Conservation (phyloP, 257 asterid species). For the Solanum sitiens region DNA sequence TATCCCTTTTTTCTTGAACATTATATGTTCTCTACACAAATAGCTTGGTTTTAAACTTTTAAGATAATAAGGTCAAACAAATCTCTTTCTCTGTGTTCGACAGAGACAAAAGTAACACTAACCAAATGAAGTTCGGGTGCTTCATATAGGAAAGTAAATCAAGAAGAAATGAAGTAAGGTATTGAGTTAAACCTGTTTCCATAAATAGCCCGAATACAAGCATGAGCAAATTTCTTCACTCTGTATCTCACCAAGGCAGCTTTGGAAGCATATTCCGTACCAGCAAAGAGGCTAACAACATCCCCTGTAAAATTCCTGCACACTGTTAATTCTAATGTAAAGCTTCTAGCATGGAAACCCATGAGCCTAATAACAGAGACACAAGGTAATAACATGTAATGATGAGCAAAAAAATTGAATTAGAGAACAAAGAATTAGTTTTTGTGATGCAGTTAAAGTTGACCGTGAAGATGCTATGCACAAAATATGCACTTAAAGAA, state of each 20-base stretch:
- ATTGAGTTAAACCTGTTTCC: slow-evolving; percentile 56
- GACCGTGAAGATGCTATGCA: neutral
- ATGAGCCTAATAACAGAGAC: neutral
- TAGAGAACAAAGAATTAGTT: neutral
- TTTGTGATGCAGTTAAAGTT: neutral
- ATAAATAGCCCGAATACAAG: slow-evolving; percentile 63
- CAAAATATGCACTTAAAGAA: neutral
- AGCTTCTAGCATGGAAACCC: neutral
- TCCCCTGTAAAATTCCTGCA: slow-evolving; percentile 25
- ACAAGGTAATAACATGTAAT: neutral
- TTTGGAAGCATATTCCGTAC: slow-evolving; percentile 43
- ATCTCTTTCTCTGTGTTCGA: neutral
- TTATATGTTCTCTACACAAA: neutral
- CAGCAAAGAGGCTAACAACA: slow-evolving; percentile 53
- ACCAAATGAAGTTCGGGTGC: neutral
- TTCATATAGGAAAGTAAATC: neutral
- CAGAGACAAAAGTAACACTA: neutral
- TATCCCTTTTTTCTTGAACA: neutral
- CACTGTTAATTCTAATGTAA: neutral
- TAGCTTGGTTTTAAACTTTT: neutral
- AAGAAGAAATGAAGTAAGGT: neutral
- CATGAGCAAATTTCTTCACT: slow-evolving; percentile 53
- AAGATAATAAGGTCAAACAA: neutral
- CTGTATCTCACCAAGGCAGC: slow-evolving; percentile 63
- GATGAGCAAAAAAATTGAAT: neutral